phyloP scores from a whole-genome alignment of 208 protist species.

The Crithidia bombi region DNA sequence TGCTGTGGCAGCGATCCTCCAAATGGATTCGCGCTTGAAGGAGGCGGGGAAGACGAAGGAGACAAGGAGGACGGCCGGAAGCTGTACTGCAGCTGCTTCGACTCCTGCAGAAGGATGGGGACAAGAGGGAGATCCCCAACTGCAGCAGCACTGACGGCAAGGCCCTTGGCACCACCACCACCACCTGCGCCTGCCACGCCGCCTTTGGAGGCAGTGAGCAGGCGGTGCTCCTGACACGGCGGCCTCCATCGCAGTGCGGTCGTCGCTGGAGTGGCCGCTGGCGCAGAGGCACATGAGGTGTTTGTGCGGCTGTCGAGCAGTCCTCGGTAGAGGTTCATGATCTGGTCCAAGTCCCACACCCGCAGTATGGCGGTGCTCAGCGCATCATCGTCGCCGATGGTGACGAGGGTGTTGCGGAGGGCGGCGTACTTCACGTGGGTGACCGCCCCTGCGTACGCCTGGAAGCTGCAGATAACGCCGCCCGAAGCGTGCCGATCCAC shows the following conservation, averaged over 20 bases:
- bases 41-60: neutral
- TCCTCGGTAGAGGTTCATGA: constrained; percentile 30
- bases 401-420: constrained; percentile 65
- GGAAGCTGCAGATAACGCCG: constrained; percentile 50
- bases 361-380: constrained; percentile 63
- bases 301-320: constrained; percentile 8
- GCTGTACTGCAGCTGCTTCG: constrained; percentile 28
- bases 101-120: constrained; percentile 23
- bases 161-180: too few species aligned
- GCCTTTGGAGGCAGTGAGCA: constrained; percentile 42
- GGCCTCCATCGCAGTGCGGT: constrained; percentile 34
- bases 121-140: constrained; percentile 20
- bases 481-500: constrained; percentile 53
- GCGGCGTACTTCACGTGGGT: constrained; percentile 66
- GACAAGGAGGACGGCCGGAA: constrained; percentile 8
- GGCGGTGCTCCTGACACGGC: constrained; percentile 48
- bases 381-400: constrained; percentile 79
- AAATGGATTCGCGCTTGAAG: neutral
- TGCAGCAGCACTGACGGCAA: too few species aligned
- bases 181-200: neutral
- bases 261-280: constrained; percentile 16
- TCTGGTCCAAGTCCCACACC: constrained; percentile 54
- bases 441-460: constrained; percentile 79
- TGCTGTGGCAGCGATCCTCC: neutral
- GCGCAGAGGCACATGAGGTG: neutral